Conservation (phyloP, 2,329 filamentous ascomycete genomes). For the Fusarium setosum region DNA sequence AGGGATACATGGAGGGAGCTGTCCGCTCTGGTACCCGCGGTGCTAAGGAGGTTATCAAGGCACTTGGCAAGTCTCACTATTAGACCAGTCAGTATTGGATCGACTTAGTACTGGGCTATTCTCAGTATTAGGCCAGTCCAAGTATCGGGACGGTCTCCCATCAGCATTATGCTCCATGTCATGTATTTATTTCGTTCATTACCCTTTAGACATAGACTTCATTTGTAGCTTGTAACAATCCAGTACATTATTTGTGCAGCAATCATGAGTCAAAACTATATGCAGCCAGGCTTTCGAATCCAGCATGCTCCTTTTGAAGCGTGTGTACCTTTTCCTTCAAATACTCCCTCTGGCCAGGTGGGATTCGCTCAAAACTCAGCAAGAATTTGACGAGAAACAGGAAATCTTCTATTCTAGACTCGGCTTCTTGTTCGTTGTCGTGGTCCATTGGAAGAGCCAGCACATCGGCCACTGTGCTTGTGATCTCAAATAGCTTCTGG, state of each 20-base stretch:
- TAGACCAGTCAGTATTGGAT: too few species aligned
- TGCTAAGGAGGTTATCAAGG: constrained; percentile 41
- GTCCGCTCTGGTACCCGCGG: neutral
- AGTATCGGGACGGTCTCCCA: too few species aligned
- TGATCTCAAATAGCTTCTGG: constrained; percentile 70
- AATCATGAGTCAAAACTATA: too few species aligned
- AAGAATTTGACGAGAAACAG: constrained; percentile 63
- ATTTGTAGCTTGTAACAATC: too few species aligned
- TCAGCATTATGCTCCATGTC: too few species aligned
- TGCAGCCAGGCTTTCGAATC: constrained; percentile 18
- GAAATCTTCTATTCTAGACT: constrained; percentile 63
- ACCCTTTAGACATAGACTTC: too few species aligned
- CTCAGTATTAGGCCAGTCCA: too few species aligned
- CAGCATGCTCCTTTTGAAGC: constrained; percentile 38
- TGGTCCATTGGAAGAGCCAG: constrained; percentile 60
- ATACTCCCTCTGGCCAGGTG: constrained; percentile 56
- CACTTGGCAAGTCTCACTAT: neutral
- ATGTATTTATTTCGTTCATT: too few species aligned
- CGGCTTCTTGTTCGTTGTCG: constrained; percentile 54
- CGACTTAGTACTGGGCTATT: too few species aligned
- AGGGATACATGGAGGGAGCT: neutral
- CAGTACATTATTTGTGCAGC: too few species aligned
- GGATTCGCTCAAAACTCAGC: constrained; percentile 61
- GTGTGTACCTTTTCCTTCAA: constrained; percentile 53
- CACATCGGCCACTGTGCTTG: constrained; percentile 69